Evolutionary conservation across 371 early-diverging fungal species (phyloP).

Genomic region (Mortierella sp.): DNA sequence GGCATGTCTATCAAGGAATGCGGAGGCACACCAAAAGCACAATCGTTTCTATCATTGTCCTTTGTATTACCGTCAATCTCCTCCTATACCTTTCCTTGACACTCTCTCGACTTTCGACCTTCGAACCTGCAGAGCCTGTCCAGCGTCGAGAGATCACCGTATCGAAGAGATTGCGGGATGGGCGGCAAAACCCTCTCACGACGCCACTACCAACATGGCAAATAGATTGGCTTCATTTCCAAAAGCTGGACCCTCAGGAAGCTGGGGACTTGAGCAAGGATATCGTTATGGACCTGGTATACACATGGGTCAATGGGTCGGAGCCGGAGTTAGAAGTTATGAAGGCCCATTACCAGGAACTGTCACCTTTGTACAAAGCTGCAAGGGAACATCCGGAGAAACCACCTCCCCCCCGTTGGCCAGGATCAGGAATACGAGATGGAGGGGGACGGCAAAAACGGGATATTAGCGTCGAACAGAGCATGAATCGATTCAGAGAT

Average conservation of each 20-base stretch:
- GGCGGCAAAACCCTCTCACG: not conserved
- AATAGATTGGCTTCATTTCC: conserved; percentile 15
- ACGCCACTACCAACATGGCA: conserved; percentile 6
- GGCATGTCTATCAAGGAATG: not conserved
- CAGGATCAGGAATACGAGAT: too few species aligned
- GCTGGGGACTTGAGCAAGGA: not conserved
- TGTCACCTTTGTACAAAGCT: conserved; percentile 13
- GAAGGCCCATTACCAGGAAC: conserved; percentile 16
- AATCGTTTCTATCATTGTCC: conserved; percentile 4
- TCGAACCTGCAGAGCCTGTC: conserved; percentile 9
- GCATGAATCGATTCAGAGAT: conserved; percentile 30
- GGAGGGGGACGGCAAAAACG: not conserved
- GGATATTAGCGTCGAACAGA: conserved; percentile 4
- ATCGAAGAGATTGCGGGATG: not conserved
- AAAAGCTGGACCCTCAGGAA: conserved; percentile 5
- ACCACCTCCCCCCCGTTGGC: not conserved
- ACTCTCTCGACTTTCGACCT: not conserved
- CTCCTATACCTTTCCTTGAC: not conserved
- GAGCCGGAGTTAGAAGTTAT: conserved; percentile 20
- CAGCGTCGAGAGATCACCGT: conserved; percentile 8
- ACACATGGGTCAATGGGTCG: conserved; percentile 54
- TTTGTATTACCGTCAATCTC: conserved; percentile 18
- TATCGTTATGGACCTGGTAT: conserved; percentile 29
- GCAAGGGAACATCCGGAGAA: not conserved
- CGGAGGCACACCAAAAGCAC: conserved; percentile 6